Base-by-base conservation (phyloP, 2,329 filamentous ascomycete genomes). In the Colletotrichum orbiculare region DNA sequence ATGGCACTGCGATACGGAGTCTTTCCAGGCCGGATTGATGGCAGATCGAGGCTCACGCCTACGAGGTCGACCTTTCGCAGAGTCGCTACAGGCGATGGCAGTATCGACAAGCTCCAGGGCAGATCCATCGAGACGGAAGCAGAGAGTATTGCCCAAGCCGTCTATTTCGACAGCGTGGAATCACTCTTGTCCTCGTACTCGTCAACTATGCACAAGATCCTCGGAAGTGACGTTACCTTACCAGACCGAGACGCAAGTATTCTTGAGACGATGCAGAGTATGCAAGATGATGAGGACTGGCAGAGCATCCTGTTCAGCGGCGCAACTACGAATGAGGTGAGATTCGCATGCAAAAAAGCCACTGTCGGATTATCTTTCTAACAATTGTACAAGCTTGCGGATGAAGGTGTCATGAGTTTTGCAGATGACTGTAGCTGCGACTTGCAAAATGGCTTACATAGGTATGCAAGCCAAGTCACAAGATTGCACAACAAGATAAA, bases 261-360 rank as follows among this genome's bases (percentile, higher is more conserved):
- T 0, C 13, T 64, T 2, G 15, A 42, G 12, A 41, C 54, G 12
- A 64, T 63, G 48, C 10, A 34, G 15, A 42, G 49, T 7, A 62
- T 75, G 9, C 41, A 70, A 6, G 55, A 72, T 8, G 75, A 76
- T n/a, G 73, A 76, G 15, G 67, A 71, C 35, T 77, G 74, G 75
- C 75, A 76, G 52, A 62, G 46, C 6, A 54, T 71, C 2, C 47
- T 76, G 2, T 75, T 76, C 15, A 62, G 66, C n/a, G 72, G 70
- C 13, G 37, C 74, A 42, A 75, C 73, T 6, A 74, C 74, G 58
- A 72, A 76, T n/a, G 74, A 77, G 59, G 74, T 71, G 52, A 57
- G 65, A 11, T 37, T 6, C 33, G 6, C 12, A 17, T 9, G 3
- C 25, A 37, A 1, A 25, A 13, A 3, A 13, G 10, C 12, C 25